Evolutionary conservation across 495 filamentous ascomycete species (phyloP), one percentile per base, ranked within the genome.

Genomic region (Extremus antarcticus): DNA sequence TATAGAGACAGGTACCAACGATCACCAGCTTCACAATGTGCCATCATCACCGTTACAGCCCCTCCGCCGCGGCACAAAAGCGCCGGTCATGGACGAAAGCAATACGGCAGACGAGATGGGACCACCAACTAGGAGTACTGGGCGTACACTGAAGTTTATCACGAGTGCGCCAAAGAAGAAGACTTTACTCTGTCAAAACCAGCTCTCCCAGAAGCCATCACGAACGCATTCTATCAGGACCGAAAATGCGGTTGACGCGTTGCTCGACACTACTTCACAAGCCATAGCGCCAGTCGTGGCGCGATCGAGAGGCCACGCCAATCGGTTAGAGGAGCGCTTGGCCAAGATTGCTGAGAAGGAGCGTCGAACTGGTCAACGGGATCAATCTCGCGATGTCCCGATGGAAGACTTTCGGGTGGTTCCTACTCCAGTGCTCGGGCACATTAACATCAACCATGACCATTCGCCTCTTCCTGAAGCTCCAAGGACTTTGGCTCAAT

Each of bases 161-260:
- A n/a, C 48, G n/a, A 38, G 49, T 35, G 48, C 29, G n/a, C 32
- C 38, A 15, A 62, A 58, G 55, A 54, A 55, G 41, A 55, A 43
- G 21, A 45, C 25, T 38, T 48, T 62, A 15, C 2, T 58, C 13
- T 62, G 55, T 46, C 59, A 62, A 24, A 47, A 54, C 7, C 59
- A 62, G 23, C 47, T 58, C 2, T 11, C 29, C 1, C 29, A 16
- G 2, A 57, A 58, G 35, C 25, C 50, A 19, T 41, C 21, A 16
- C 40, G 45, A 9, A 22, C 20, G 3, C 32, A 46, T 16, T 56
- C 53, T 8, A 32, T 47, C 10, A 45, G 56, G 19, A 25, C 41
- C 7, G 43, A 46, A 13, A 20, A 22, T 15, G 54, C 43, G 8
- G 19, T 49, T 7, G 54, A 38, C 19, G 8, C 16, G 21, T 19